A percentile compares a stretch with the other conserved stretches of the same genome.
Conservation (phyloP, 306 rosid genomes). For the Acacia confusa region DNA sequence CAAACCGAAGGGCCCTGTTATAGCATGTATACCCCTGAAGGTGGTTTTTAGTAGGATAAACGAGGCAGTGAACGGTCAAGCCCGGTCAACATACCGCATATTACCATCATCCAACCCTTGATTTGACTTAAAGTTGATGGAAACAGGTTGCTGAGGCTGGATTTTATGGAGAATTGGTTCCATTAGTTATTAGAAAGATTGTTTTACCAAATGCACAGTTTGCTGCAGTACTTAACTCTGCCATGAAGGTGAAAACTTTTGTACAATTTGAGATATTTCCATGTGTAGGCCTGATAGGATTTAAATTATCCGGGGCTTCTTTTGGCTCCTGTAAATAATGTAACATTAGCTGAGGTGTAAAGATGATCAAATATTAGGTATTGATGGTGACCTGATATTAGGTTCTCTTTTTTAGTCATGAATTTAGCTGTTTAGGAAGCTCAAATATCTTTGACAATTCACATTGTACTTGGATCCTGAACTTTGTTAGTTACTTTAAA, state of each 20-base stretch:
- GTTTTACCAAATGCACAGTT: conserved; percentile 28
- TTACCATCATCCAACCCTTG: conserved; percentile 33
- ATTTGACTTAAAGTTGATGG: conserved; percentile 28
- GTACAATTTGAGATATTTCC: conserved; percentile 38
- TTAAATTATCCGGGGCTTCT: conserved; percentile 38
- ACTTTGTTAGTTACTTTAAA: conserved; percentile 13
- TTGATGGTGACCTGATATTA: conserved; percentile 36
- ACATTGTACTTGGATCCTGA: conserved; percentile 29
- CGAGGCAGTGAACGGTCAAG: conserved; percentile 63
- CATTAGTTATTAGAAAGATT: conserved; percentile 28
- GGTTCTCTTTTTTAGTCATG: conserved; percentile 30
- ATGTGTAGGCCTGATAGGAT: conserved; percentile 33
- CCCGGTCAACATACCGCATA: conserved; percentile 39
- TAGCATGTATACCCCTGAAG: conserved; percentile 72
- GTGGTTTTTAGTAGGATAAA: conserved; percentile 72
- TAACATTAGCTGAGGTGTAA: conserved; percentile 59
- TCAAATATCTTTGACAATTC: conserved; percentile 37
- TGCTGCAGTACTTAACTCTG: conserved; percentile 32
- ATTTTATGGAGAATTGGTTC: conserved; percentile 25
- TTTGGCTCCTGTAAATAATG: conserved; percentile 52
- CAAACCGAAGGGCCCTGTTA: conserved; percentile 52
- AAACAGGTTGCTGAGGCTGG: conserved; percentile 23
- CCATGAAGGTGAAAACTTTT: conserved; percentile 35
- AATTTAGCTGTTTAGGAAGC: conserved; percentile 34
- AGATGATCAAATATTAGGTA: conserved; percentile 47